Evolutionary conservation across 1,284 basidiomycete species (phyloP), one percentile per base, ranked within the genome.

Genomic region (Coniophora puteana): DNA sequence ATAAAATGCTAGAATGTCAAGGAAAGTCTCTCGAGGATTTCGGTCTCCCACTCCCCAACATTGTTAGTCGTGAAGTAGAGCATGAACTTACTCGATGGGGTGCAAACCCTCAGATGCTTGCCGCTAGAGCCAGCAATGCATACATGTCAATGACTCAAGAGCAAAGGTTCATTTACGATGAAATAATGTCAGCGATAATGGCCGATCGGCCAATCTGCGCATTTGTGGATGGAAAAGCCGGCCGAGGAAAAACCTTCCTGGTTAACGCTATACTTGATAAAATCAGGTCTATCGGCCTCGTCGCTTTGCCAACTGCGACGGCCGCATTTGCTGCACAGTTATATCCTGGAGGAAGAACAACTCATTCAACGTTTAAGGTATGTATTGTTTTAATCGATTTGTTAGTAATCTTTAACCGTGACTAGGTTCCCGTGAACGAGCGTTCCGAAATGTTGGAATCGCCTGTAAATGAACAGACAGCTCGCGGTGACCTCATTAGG

Each of bases 171-270:
- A 52, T 65, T 17, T 66, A 55, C 39, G 48, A 50, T 22, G 38
- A 48, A 16, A 50, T 66, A 10, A 45, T 58, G 37, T 33, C 52
- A 30, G 55, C 59, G 4, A 49, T 61, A 6, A 17, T 41, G 4
- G 30, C 51, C 5, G 34, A 40, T 7, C 39, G 37, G 3, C 50
- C 52, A 2, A 39, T 62, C 0, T 52, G 41, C 23, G 46, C 57
- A 4, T 69, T 67, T 38, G 47, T 71, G 14, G 62, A 69, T 44
- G 67, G 68, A 4, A 59, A 62, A 41, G 67, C 66, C 4, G 68
- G 68, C 0, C 48, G 62, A 4, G 68, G 68, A 1, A 71, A 71
- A 51, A 69, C 66, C 0, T 66, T 58, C 24, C 38, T 69, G 2
- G 49, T 67, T 1, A 59, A 60, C 37, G 49, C 62, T 2, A 48